phyloP scores from a whole-genome alignment of 1,139 yeast genomes.

The Candida glucosophila region DNA sequence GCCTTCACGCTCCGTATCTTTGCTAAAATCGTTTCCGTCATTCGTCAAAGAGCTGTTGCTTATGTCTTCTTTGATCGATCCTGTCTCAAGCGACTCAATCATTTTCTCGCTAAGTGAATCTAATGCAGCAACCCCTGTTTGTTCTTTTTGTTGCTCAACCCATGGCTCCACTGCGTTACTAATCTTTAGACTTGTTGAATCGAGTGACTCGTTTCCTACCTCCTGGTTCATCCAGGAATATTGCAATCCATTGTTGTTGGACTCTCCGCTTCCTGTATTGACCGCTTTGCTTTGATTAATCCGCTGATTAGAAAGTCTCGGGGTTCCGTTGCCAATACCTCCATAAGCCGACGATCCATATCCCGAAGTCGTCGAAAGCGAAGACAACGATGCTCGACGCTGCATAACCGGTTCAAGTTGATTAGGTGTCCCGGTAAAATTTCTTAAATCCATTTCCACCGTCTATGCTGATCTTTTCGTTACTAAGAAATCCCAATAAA shows the following conservation, averaged over 20 bases:
- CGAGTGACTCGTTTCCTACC: too few relatives aligned
- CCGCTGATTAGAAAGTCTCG: slow-evolving; percentile 23
- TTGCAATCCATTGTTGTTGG: background rate
- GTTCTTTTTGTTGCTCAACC: slow-evolving; percentile 55
- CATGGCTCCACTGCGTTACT: slow-evolving; percentile 49
- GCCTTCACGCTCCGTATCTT: slow-evolving; percentile 5
- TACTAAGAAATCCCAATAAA: too few relatives aligned
- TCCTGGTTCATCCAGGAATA: too few relatives aligned
- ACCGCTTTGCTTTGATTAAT: slow-evolving; percentile 6
- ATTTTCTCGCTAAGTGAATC: too few relatives aligned
- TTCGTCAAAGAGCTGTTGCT: slow-evolving; percentile 1
- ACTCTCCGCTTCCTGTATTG: background rate
- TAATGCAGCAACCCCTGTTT: slow-evolving; percentile 9
- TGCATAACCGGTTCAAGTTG: slow-evolving; percentile 33
- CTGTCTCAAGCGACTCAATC: slow-evolving; percentile 4
- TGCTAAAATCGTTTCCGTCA: slow-evolving; percentile 4
- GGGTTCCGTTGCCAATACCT: slow-evolving; percentile 21
- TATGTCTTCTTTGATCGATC: background rate
- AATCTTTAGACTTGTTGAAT: slow-evolving; percentile 1
- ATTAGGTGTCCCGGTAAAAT: slow-evolving; percentile 39
- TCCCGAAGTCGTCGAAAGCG: slow-evolving; percentile 51
- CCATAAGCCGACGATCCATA: slow-evolving; percentile 46
- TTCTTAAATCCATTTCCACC: slow-evolving; percentile 56
- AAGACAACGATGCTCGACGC: slow-evolving; percentile 52
- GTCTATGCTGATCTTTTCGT: too few relatives aligned